Conservation (phyloP, 2,329 filamentous ascomycete species). For the Cladophialophora bantiana region DNA sequence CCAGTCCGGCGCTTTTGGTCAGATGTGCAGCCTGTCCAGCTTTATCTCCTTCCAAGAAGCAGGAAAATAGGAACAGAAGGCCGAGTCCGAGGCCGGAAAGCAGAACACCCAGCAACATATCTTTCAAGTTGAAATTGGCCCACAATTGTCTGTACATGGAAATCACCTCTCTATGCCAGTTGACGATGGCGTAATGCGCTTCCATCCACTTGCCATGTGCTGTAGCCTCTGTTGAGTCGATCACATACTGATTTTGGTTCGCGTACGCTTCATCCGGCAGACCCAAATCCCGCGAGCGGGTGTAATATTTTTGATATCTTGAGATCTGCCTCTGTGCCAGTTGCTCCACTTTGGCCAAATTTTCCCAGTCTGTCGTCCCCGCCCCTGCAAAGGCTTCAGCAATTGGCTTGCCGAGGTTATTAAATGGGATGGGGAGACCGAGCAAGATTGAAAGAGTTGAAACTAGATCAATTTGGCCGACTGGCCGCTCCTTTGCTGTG, state of each 20-base stretch:
- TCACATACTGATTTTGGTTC: slow-evolving; percentile 29
- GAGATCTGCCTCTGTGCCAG: slow-evolving; percentile 85
- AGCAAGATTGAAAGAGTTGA: slow-evolving; percentile 87
- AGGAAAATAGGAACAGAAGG: slow-evolving; percentile 75
- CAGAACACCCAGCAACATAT: slow-evolving; percentile 80
- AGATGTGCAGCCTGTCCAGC: slow-evolving; percentile 62
- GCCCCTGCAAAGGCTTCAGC: slow-evolving; percentile 80
- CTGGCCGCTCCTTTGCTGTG: slow-evolving; percentile 80
- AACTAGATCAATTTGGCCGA: slow-evolving; percentile 90
- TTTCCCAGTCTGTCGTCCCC: slow-evolving; percentile 67
- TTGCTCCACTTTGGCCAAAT: slow-evolving; percentile 77
- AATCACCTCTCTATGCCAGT: slow-evolving; percentile 81
- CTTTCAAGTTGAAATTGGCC: slow-evolving; percentile 87
- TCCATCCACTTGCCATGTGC: slow-evolving; percentile 44
- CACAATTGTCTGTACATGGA: slow-evolving; percentile 81
- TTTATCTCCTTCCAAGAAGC: slow-evolving; percentile 61
- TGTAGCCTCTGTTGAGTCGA: slow-evolving; percentile 38
- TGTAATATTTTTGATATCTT: slow-evolving; percentile 86
- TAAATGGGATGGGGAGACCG: slow-evolving; percentile 92
- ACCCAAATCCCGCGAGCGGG: slow-evolving; percentile 45
- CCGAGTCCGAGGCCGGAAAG: slow-evolving; percentile 73
- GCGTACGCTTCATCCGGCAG: slow-evolving; percentile 29
- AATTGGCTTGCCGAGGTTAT: slow-evolving; percentile 91
- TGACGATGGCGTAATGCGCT: slow-evolving; percentile 65
- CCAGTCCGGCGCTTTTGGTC: slow-evolving; percentile 59